These are phyloP conservation scores for Fusarium oligoseptatum DNA, from an alignment of 2,329 filamentous ascomycete species.

Conservation along the genomic window DNA sequence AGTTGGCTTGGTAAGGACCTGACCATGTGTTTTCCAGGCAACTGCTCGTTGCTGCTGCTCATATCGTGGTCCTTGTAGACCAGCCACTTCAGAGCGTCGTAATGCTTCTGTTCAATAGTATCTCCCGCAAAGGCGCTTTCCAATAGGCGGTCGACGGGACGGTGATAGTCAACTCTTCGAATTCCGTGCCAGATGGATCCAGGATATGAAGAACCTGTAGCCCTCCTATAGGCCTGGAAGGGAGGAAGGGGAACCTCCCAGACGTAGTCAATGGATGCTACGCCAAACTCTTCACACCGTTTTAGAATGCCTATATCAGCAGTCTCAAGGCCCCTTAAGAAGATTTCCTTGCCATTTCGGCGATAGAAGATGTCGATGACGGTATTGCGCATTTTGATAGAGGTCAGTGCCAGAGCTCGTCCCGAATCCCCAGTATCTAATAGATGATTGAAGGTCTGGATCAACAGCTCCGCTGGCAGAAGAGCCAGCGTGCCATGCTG, in stretches of 20 bases:
- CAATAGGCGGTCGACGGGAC: not conserved
- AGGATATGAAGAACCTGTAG: not conserved
- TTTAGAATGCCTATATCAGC: not conserved
- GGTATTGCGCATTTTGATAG: not conserved
- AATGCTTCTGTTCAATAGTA: not conserved
- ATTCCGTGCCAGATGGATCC: not conserved
- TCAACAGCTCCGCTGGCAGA: not conserved
- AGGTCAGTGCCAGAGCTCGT: not conserved
- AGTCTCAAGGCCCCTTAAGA: not conserved
- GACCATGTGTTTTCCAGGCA: not conserved
- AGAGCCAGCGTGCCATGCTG: not conserved
- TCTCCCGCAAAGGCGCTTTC: not conserved
- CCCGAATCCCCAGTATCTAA: not conserved
- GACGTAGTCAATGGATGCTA: not conserved
- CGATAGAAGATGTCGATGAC: not conserved
- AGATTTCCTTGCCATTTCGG: not conserved
- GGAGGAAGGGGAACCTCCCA: not conserved
- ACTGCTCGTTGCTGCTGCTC: not conserved
- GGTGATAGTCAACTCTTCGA: not conserved
- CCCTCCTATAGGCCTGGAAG: no score
- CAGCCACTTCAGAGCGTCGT: not conserved
- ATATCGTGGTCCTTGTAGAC: not conserved
- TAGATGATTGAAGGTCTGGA: not conserved
- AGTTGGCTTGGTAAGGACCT: not conserved
- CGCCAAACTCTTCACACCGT: not conserved